Evolutionary conservation across 2,329 filamentous ascomycete species (phyloP).

Genomic region (Passalora sequoiae): DNA sequence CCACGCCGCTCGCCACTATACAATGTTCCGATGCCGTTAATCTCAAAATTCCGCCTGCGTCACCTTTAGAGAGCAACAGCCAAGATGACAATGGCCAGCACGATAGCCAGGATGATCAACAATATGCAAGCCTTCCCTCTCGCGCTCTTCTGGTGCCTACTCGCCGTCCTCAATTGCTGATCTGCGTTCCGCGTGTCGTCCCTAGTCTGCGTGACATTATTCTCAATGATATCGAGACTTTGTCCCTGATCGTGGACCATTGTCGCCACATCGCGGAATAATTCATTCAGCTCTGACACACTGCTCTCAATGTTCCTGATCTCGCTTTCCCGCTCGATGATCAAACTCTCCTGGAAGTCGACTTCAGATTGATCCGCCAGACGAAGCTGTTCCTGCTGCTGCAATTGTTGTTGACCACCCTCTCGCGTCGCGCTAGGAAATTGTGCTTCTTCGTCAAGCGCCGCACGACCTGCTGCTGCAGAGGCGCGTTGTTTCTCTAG

Average conservation of each 20-base stretch:
- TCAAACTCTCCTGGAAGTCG: slow-evolving; percentile 93
- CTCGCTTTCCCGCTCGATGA: slow-evolving; percentile 92
- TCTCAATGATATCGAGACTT: slow-evolving; percentile 76
- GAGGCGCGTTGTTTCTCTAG: slow-evolving; percentile 90
- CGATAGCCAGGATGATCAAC: slow-evolving; percentile 79
- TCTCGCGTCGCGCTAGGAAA: slow-evolving; percentile 37
- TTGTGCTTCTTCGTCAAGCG: slow-evolving; percentile 50
- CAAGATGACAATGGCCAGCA: slow-evolving; percentile 81
- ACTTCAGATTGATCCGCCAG: slow-evolving; percentile 90
- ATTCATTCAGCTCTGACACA: slow-evolving; percentile 89
- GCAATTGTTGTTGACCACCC: slow-evolving; percentile 47
- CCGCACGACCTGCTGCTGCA: slow-evolving; percentile 73
- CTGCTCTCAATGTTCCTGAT: slow-evolving; percentile 97
- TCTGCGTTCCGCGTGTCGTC: slow-evolving; percentile 81
- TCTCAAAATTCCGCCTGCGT: not conserved
- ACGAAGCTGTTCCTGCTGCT: slow-evolving; percentile 65
- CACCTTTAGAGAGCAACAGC: slow-evolving; percentile 70
- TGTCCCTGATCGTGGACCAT: slow-evolving; percentile 94
- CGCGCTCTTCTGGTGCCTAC: slow-evolving; percentile 89
- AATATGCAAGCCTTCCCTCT: slow-evolving; percentile 92
- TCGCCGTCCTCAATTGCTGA: slow-evolving; percentile 76
- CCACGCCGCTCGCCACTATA: too few species aligned
- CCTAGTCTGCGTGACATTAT: slow-evolving; percentile 79
- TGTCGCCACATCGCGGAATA: slow-evolving; percentile 96
- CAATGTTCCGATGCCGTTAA: not conserved